These are phyloP conservation scores for Leptographium flavum DNA, from an alignment of 2,329 filamentous ascomycete species.

Conservation along the genomic window DNA sequence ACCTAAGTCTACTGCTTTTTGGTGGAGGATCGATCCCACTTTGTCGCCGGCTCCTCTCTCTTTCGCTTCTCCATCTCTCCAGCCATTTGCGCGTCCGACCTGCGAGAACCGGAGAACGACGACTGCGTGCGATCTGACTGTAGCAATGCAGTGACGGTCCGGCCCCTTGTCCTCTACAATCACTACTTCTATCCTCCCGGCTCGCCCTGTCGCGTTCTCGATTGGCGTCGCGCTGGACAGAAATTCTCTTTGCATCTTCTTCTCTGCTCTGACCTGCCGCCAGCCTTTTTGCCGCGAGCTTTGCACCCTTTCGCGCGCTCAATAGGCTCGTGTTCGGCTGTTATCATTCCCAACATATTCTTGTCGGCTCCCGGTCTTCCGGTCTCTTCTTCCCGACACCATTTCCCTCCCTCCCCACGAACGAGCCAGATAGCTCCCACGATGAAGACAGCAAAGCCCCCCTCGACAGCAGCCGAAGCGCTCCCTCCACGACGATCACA, in stretches of 20 bases:
- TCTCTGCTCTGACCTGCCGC: background rate
- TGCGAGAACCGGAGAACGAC: background rate
- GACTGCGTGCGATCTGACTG: background rate
- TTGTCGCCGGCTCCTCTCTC: background rate
- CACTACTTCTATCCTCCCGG: background rate
- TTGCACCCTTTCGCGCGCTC: background rate
- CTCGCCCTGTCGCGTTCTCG: background rate
- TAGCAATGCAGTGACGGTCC: slow-evolving; percentile 3
- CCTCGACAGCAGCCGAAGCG: slow-evolving; percentile 23
- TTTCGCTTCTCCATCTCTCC: background rate
- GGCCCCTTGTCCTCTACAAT: background rate
- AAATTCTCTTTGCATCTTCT: background rate
- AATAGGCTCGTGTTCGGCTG: background rate
- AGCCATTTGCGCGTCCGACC: background rate
- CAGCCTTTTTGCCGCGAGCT: background rate
- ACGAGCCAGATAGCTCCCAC: too few relatives aligned
- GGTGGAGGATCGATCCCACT: slow-evolving; percentile 2
- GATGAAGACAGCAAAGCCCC: slow-evolving; percentile 43
- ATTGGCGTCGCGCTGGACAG: background rate
- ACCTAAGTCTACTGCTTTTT: slow-evolving; percentile 4
- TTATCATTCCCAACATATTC: too few relatives aligned
- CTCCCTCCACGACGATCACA: slow-evolving; percentile 24
- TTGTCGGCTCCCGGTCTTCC: slow-evolving; percentile 1
- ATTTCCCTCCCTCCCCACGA: background rate
- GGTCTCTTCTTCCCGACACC: slow-evolving; percentile 2